Evolutionary conservation across 179 eudicot species (phyloP).

Genomic region (Beta macrorhiza): DNA sequence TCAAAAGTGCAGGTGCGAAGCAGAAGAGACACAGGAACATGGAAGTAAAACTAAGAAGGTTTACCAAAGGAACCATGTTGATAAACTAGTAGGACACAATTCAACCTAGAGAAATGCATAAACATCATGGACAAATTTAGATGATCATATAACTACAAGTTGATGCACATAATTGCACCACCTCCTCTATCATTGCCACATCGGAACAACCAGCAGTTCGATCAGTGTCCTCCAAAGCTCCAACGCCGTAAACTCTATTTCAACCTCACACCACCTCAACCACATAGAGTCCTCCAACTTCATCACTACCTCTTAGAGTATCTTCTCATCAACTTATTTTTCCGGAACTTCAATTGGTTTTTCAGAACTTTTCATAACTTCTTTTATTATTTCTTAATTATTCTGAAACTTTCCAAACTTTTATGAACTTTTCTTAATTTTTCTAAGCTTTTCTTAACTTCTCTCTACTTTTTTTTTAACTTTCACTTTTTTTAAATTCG

Average conservation of each 20-base stretch:
- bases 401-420: no score
- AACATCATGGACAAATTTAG: no score
- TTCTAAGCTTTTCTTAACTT: no score
- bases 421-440: no score
- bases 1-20: background rate
- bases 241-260: background rate
- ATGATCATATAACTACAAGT: background rate
- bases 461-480: no score
- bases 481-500: no score
- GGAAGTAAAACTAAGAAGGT: background rate
- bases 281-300: background rate
- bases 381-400: no score
- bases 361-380: no score
- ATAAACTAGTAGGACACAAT: background rate
- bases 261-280: background rate
- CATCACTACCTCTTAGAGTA: background rate
- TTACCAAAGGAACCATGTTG: background rate
- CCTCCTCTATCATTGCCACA: background rate
- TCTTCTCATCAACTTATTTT: no score
- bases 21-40: background rate
- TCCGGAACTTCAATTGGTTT: no score
- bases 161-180: conserved; percentile 1
- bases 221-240: background rate
- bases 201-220: background rate
- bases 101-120: background rate